phyloP scores from a whole-genome alignment of 108 stramenopile species.

The Cylindrotheca fusiformis region DNA sequence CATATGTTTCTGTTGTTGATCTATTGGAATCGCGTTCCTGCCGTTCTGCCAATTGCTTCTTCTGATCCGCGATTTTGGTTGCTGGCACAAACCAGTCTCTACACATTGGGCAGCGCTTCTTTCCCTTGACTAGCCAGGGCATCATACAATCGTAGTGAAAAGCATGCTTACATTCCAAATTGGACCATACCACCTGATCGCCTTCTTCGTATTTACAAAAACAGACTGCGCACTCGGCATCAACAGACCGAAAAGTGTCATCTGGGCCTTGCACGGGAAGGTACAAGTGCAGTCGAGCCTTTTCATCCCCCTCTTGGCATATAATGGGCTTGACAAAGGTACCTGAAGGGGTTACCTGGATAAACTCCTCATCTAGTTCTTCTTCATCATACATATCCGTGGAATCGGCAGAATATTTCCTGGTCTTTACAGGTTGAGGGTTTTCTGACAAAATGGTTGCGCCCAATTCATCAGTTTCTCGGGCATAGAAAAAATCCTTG shows the following conservation, averaged over 20 bases:
- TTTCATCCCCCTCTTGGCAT: conserved; percentile 5
- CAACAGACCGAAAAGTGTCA: conserved; percentile 17
- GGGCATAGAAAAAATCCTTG: conserved; percentile 13
- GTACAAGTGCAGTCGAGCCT: conserved; percentile 14
- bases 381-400: not conserved
- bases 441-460: not conserved
- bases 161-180: conserved; percentile 49
- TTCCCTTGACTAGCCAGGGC: conserved; percentile 61
- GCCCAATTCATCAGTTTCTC: conserved; percentile 1
- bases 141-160: conserved; percentile 73
- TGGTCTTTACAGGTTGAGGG: not conserved
- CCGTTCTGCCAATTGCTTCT: conserved; percentile 11
- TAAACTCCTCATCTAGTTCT: not conserved
- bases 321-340: not conserved
- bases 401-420: not conserved
- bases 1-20: too few species aligned
- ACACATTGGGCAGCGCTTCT: conserved; percentile 69
- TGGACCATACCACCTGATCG: conserved; percentile 51
- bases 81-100: conserved; percentile 60
- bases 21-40: too few species aligned
- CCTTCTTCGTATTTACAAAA: conserved; percentile 53
- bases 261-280: conserved; percentile 4
- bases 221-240: conserved; percentile 56
- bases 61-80: conserved; percentile 25
- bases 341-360: not conserved